Evolutionary conservation across 331 rosid species (phyloP), one percentile per base, ranked within the genome.

Genomic region (Erythrophleum ivorense): DNA sequence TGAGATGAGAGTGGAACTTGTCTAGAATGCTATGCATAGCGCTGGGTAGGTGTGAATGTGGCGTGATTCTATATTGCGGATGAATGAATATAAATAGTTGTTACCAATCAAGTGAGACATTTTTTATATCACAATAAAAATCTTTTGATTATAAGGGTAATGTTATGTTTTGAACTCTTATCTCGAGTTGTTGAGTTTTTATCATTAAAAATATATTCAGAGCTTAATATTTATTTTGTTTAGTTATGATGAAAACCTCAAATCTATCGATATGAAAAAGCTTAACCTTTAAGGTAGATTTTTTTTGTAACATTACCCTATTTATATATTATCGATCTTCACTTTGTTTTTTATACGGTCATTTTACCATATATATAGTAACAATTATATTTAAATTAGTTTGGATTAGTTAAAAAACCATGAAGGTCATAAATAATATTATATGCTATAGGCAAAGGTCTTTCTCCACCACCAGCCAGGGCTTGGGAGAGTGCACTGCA

Each of bases 401-500:
- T 13, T 63, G 70, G 45, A 63, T 34, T 34, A 63, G 70, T 63
- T 63, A 14, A 62, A 33, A 33, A 3, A 63, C 4, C 5, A 33
- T 33, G 19, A 33, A 34, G 43, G n/a, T n/a, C 21, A 63, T 63
- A 13, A 33, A 34, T 12, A 33, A 58, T 33, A 31, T 12, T 33
- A 63, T 33, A 2, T 33, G 21, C 19, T 14, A 31, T 9, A 50
- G 78, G 57, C 31, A 60, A 3, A 65, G 72, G 85, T 87, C 87
- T 52, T 76, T 76, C 83, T 84, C 88, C 87, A 86, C 89, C 88
- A 85, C 77, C 77, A 82, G 69, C 57, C 71, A 81, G 75, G 54
- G 15, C 78, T 81, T 43, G 86, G 36, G 91, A 91, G 33, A 67
- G 73, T 94, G 97, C 85, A 87, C 90, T 89, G 89, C 97, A 94